Conservation (phyloP, 352 stramenopile genomes). For the Phytophthora citricola region DNA sequence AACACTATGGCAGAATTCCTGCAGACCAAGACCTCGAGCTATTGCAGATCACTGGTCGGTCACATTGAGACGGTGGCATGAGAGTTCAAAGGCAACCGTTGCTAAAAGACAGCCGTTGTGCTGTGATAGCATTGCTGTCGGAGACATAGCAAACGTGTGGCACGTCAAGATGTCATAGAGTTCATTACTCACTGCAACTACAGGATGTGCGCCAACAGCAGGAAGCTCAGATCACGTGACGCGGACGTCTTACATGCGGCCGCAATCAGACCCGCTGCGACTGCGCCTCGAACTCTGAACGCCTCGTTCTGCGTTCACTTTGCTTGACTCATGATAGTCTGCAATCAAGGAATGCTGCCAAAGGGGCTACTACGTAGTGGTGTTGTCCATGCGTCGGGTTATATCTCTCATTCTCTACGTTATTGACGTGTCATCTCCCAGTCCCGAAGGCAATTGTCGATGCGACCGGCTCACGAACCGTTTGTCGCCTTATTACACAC, state of each 20-base stretch:
- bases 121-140: neutral
- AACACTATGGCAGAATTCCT: neutral
- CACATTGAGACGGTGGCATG: neutral
- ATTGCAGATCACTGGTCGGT: neutral
- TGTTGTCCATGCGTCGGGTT: no score
- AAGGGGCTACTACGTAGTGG: no score
- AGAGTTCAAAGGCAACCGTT: no score
- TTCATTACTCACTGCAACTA: slow-evolving; percentile 28
- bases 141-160: neutral
- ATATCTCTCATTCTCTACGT: no score
- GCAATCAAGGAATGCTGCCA: no score
- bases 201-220: slow-evolving; percentile 23
- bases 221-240: slow-evolving; percentile 4
- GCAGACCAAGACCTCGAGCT: neutral
- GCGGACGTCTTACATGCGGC: neutral
- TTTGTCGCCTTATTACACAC: neutral
- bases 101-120: no score
- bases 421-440: no score
- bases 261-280: neutral
- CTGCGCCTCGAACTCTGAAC: neutral
- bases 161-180: slow-evolving; percentile 26
- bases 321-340: no score
- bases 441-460: slow-evolving; percentile 3
- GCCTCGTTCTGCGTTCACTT: neutral
- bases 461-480: neutral